phyloP scores from a whole-genome alignment of 2,329 filamentous ascomycete species.

The Cordyceps fumosorosea region DNA sequence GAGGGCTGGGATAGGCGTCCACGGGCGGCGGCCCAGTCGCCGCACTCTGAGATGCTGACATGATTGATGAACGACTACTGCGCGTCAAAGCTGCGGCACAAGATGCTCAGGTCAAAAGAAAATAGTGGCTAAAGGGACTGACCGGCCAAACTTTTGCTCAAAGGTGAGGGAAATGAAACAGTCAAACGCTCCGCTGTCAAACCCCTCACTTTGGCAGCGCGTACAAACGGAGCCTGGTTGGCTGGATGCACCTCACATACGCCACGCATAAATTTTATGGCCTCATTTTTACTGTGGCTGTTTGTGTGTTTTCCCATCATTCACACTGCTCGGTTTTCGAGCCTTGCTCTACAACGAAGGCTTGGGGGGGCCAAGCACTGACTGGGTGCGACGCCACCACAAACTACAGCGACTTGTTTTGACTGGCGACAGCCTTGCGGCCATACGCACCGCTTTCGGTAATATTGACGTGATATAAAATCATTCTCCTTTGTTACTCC shows the following conservation, averaged over 20 bases:
- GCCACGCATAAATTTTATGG: not conserved
- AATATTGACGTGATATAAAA: not conserved
- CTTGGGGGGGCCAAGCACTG: not conserved
- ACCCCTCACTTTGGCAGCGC: slow-evolving; percentile 3
- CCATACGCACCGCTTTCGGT: not conserved
- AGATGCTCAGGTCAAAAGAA: not conserved
- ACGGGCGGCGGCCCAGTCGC: not conserved
- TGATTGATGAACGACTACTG: not conserved
- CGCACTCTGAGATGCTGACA: not conserved
- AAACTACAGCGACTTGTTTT: too few species aligned
- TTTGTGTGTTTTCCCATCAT: not conserved
- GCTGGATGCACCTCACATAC: not conserved
- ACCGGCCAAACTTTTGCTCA: not conserved
- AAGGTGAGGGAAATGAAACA: not conserved
- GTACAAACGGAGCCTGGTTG: slow-evolving; percentile 4
- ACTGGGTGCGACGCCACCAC: not conserved
- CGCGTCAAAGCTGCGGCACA: not conserved
- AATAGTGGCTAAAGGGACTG: not conserved
- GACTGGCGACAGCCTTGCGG: not conserved
- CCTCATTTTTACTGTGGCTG: not conserved
- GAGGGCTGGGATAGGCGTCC: slow-evolving; percentile 4
- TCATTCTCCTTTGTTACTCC: not conserved
- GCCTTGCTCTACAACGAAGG: too few species aligned
- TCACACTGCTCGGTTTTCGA: too few species aligned
- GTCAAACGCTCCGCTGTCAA: not conserved